Base-by-base conservation (phyloP, 352 stramenopile genomes). In the Globisporangium carolinianum region DNA sequence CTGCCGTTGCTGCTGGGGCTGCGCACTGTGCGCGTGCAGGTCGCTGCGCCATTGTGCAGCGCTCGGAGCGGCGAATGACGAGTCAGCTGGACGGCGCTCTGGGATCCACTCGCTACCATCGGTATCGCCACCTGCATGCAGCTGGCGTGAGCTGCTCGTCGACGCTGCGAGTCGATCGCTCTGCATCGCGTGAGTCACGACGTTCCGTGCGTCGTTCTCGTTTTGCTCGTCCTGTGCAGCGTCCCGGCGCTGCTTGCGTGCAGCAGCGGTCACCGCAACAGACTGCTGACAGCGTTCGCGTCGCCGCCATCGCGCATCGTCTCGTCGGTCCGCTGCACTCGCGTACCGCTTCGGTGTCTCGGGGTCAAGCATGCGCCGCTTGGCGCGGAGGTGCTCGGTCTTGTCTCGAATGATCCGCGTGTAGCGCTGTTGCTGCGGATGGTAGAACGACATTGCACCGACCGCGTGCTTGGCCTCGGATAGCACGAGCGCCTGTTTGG, bases 401-500 rank as follows among this genome's bases (percentile, higher is more conserved):
- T 51, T 58, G 39, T 55, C 61, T 37, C 57, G 61, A 15, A 63
- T 51, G n/a, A 55, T 42, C n/a, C 41, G 37, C 14, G 51, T 55
- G 12, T 73, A 69, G 2, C 41, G 14, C 53, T 68, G 55, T n/a
- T 75, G 69, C 14, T 71, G 42, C 35, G 63, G 52, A 3, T 75
- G 61, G 60, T 85, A 73, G 43, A 68, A 72, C 0, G 71, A 76
- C n/a, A 80, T 61, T 7, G 60, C 71, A 9, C 57, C 57, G 17
- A 76, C 67, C 9, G 61, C 47, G 46, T 71, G 57, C 36, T 77
- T 68, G 11, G 75, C 71, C 15, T 75, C 65, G 7, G 61, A 5
- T n/a, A 85, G 53, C 4, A 87, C 53, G 32, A 63, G 60, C 46
- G 85, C 77, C 60, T 87, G 77, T 54, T 85, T 87, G 1, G 46